A percentile compares a stretch with the other conserved stretches of the same genome.
These are phyloP conservation scores for Zoysia pacifica DNA, from an alignment of 176 grass and related monocot genomes.

Conservation along the genomic window DNA sequence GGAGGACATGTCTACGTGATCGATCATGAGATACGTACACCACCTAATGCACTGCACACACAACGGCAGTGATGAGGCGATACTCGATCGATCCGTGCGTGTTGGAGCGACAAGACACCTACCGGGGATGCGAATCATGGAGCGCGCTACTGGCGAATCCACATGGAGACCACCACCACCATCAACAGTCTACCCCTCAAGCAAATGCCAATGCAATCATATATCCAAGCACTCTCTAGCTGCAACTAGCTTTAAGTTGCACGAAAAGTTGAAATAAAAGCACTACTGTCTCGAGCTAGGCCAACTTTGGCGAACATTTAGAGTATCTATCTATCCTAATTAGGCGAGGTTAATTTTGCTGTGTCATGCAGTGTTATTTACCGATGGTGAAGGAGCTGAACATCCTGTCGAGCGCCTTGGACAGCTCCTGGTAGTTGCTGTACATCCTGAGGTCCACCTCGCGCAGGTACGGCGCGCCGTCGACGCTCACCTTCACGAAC, in stretches of 20 bases:
- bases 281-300: no score
- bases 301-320: neutral
- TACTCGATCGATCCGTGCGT: neutral
- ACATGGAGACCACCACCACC: slow-evolving; percentile 58
- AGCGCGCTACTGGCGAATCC: slow-evolving; percentile 41
- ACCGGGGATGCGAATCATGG: slow-evolving; percentile 57
- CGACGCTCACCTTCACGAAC: slow-evolving; percentile 97
- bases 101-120: slow-evolving; percentile 37
- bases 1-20: neutral
- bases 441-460: slow-evolving; percentile 94
- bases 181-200: slow-evolving; percentile 42
- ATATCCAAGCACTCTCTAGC: neutral
- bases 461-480: slow-evolving; percentile 85
- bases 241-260: neutral
- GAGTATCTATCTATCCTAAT: no score
- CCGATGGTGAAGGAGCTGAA: slow-evolving; percentile 90
- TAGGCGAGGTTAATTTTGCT: no score
- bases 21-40: slow-evolving; percentile 31
- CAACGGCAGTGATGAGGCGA: neutral
- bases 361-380: neutral
- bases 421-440: slow-evolving; percentile 91
- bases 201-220: slow-evolving; percentile 43
- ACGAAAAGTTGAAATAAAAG: no score
- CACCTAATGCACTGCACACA: neutral
- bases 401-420: slow-evolving; percentile 87